Percentiles rank a stretch among this genome's conserved stretches.
Conservation (phyloP, 169 alveolate species). For the Babesia sp. region DNA sequence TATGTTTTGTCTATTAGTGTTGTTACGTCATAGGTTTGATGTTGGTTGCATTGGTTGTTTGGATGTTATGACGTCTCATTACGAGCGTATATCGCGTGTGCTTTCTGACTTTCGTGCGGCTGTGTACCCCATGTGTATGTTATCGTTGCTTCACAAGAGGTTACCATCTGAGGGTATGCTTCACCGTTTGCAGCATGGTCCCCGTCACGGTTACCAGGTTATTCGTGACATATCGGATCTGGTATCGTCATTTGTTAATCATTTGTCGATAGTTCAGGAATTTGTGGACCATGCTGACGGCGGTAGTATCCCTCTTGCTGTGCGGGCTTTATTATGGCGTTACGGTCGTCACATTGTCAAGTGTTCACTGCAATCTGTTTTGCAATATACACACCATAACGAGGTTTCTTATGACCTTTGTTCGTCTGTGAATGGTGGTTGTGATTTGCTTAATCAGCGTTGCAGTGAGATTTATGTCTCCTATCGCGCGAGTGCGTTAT, state of each 20-base stretch:
- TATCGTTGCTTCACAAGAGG: slow-evolving; percentile 28
- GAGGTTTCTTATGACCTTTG: not conserved
- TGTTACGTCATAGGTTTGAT: not conserved
- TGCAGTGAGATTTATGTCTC: slow-evolving; percentile 3
- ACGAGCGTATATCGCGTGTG: slow-evolving; percentile 5
- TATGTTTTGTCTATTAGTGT: slow-evolving; percentile 16
- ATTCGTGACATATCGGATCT: not conserved
- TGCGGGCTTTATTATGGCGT: slow-evolving; percentile 42
- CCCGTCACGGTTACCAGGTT: not conserved
- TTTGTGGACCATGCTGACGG: slow-evolving; percentile 41
- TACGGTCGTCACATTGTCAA: slow-evolving; percentile 17
- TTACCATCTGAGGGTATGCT: slow-evolving; percentile 31
- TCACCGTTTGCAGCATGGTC: not conserved
- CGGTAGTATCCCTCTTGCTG: slow-evolving; percentile 46
- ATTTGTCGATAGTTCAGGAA: slow-evolving; percentile 10
- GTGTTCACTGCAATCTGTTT: slow-evolving; percentile 21
- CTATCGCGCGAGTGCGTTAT: slow-evolving; percentile 1
- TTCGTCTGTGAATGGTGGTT: not conserved
- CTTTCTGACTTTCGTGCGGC: slow-evolving; percentile 39
- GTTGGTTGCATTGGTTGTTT: not conserved
- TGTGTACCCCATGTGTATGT: slow-evolving; percentile 38
- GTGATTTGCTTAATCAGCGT: slow-evolving; percentile 4
- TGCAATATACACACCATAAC: not conserved
- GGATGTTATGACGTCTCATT: slow-evolving; percentile 12
- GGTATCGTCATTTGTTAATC: slow-evolving; percentile 3